phyloP scores from a whole-genome alignment of 495 filamentous ascomycete genomes.

The Penicillium paxilli region DNA sequence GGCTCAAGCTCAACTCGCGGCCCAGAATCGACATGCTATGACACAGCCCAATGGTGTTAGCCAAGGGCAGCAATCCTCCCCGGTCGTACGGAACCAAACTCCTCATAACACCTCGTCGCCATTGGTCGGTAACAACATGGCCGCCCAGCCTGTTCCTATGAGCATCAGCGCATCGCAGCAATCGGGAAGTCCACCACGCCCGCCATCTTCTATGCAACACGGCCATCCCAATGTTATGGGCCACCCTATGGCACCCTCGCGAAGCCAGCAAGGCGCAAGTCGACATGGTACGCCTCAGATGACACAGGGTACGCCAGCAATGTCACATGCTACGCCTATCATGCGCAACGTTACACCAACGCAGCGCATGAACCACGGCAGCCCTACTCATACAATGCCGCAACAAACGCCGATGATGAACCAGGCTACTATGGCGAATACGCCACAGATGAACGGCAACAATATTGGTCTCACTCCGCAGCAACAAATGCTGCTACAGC shows the following conservation, averaged over 20 bases:
- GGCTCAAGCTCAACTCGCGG: constrained; percentile 49
- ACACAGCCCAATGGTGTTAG: constrained; percentile 60
- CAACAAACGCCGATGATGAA: constrained; percentile 59
- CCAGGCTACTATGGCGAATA: constrained; percentile 50
- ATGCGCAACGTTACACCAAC: constrained; percentile 70
- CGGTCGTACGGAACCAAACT: constrained; percentile 75
- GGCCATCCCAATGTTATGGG: constrained; percentile 67
- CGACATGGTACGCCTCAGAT: constrained; percentile 80
- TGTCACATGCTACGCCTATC: constrained; percentile 69
- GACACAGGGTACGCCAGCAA: constrained; percentile 74
- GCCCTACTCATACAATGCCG: constrained; percentile 62
- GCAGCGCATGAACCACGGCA: constrained; percentile 70
- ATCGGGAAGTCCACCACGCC: constrained; percentile 72
- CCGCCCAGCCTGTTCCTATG: constrained; percentile 67
- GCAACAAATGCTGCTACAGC: constrained; percentile 44
- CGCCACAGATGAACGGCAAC: constrained; percentile 41
- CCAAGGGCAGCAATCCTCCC: constrained; percentile 74
- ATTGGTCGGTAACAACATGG: constrained; percentile 58
- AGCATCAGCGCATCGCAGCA: constrained; percentile 74
- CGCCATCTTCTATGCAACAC: constrained; percentile 74
- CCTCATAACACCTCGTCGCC: constrained; percentile 79
- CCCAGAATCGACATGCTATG: constrained; percentile 43
- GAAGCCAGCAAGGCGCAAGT: constrained; percentile 78
- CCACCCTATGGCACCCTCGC: constrained; percentile 71
- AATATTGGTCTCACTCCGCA: constrained; percentile 42